These are phyloP conservation scores for Acacia acuminata DNA, from an alignment of 306 rosid genomes.

Conservation along the genomic window DNA sequence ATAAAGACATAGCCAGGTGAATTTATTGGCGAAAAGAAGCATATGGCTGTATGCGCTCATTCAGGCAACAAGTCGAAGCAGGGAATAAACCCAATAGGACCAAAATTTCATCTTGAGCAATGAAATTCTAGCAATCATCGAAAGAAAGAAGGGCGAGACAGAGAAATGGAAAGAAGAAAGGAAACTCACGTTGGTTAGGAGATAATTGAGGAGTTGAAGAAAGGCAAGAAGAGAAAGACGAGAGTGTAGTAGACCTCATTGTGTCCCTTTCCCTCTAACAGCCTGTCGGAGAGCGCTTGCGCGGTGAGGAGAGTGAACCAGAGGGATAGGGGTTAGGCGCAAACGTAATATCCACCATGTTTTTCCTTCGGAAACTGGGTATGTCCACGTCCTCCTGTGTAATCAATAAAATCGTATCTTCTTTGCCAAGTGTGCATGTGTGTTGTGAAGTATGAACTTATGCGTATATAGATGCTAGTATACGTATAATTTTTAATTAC, in stretches of 20 bases:
- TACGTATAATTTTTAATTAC: too few species aligned
- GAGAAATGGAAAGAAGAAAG: neutral
- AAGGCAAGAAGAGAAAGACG: neutral
- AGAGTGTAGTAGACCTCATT: neutral
- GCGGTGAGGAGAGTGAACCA: neutral
- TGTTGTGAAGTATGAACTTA: too few species aligned
- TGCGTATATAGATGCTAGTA: too few species aligned
- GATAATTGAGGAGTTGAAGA: neutral
- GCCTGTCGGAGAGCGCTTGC: neutral
- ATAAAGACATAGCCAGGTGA: too few species aligned
- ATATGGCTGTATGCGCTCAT: neutral
- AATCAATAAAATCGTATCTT: neutral
- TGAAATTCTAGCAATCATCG: neutral
- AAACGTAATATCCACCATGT: neutral
- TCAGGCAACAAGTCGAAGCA: neutral
- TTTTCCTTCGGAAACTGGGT: neutral
- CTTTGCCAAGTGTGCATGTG: neutral
- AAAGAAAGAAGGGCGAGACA: neutral
- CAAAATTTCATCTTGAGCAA: neutral
- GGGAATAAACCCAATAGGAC: neutral
- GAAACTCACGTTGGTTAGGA: conserved; percentile 5
- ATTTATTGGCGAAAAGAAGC: neutral
- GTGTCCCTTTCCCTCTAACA: neutral
- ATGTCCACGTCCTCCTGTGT: neutral
- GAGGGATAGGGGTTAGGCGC: neutral